Base-by-base conservation (phyloP, 805 yeast genomes). In the Sugiyamaella smithiae region DNA sequence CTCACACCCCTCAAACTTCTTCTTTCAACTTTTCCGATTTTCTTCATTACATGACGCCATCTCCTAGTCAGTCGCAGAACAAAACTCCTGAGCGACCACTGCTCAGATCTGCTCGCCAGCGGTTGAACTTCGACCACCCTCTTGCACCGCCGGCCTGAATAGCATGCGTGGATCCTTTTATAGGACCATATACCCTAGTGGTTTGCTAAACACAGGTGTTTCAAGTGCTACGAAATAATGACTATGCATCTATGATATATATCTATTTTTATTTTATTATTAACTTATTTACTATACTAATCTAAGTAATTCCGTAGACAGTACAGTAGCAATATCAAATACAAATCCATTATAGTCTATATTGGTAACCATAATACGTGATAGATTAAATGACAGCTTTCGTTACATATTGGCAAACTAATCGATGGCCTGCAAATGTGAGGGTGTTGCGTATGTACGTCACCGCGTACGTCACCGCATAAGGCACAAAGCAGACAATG, bases 11-110 rank as follows among this genome's bases (percentile, higher is more conserved):
- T 25, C 63, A 71, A 20, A 19, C 38, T 3, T 70, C 68, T 20
- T 68, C 63, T 42, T 86, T 87, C 69, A 86, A 87, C 65, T 80
- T 87, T 82, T 82, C 80, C 61, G 96, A 87, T 62, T 87, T 85
- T 63, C 84, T 88, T 32, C 84, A 87, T 61, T 74, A 85, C 54
- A 82, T 83, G 62, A 81, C 90, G 1, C 93, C 93, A 5, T 61
- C 65, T 1, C 67, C 67, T 3, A 65, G 65, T 3, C 61, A 56
- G 44, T 48, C 38, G 11, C 52, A 54, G 23, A 20, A 11, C 5
- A 47, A 45, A n/a, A 43, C 51, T 2, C 51, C 53, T 3, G 53
- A 45, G 32, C 36, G 53, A 22, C 46, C 50, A 9, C 35, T 50
- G 23, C 55, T 49, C 16, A 33, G 56, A 4, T 50, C 54, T 4